phyloP scores from a whole-genome alignment of 352 stramenopile species.

The Phytophthora palmivora region DNA sequence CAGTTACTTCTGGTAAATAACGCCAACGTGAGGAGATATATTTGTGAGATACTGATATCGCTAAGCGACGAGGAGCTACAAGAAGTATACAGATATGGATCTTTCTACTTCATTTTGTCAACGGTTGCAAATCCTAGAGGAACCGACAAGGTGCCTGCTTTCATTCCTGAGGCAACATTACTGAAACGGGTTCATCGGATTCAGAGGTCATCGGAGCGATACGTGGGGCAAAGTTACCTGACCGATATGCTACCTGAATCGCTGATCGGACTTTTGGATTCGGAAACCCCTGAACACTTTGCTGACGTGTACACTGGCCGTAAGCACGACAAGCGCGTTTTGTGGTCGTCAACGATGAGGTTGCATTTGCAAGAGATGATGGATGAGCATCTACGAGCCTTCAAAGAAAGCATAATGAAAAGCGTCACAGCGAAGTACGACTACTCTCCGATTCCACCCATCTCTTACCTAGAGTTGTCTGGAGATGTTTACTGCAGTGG shows the following conservation, averaged over 20 bases:
- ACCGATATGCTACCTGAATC: constrained; percentile 77
- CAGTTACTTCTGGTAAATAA: constrained; percentile 78
- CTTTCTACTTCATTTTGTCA: constrained; percentile 83
- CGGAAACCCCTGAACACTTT: constrained; percentile 66
- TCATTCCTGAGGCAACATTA: constrained; percentile 67
- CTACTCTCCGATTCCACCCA: constrained; percentile 71
- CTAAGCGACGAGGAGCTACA: constrained; percentile 53
- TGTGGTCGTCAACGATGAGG: constrained; percentile 79
- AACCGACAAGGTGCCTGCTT: constrained; percentile 36
- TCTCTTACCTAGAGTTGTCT: constrained; percentile 77
- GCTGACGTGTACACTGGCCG: constrained; percentile 68
- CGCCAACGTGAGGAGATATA: constrained; percentile 47
- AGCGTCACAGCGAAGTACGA: constrained; percentile 63
- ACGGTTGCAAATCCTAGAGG: constrained; percentile 34
- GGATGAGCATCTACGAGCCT: constrained; percentile 74
- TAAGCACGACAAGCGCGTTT: constrained; percentile 64
- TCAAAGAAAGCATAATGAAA: constrained; percentile 61
- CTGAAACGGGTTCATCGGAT: constrained; percentile 71
- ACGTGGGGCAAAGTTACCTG: constrained; percentile 67
- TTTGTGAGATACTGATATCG: constrained; percentile 72
- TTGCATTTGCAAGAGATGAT: constrained; percentile 78
- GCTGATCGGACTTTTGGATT: constrained; percentile 73
- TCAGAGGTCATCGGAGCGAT: constrained; percentile 57
- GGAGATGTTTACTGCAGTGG: constrained; percentile 80
- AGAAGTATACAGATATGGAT: constrained; percentile 63